Base-by-base conservation (phyloP, 768 basidiomycete species). In the Hygrophorus russula region DNA sequence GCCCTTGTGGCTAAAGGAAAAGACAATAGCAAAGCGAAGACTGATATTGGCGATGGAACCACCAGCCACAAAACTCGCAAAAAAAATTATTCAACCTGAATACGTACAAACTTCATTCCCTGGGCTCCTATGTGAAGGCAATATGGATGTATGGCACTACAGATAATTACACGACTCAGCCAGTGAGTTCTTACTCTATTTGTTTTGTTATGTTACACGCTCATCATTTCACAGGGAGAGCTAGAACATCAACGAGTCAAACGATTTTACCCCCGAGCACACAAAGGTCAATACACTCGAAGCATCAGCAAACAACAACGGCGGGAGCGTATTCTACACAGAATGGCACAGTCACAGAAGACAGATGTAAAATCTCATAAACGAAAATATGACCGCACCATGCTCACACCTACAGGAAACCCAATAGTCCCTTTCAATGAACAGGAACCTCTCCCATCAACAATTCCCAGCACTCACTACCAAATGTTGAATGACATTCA, bases 161-260 rank as follows among this genome's bases (percentile, higher is more conserved):
- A 3, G 47, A 48, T 29, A 36, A 31, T 1, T 48, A 48, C 28
- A 38, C 39, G 13, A 48, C 45, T 4, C 47, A 48, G 18, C 12
- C 32, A 8, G 47, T 48, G 20, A 28, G 37, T 33, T 35, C 24
- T 15, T n/a, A 18, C 14, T 43, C 36, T 30, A 42, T 35, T 15
- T 45, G n/a, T n/a, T 37, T 8, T 19, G 28, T 9, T n/a, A 29
- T 28, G 28, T 43, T 31, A 14, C 32, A 39, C 15, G 49, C 4
- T 34, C 14, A 17, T 24, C 18, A 41, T 20, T 11, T 35, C 10
- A n/a, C 33, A 69, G 66, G 60, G 63, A 0, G 65, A 71, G 41
- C 53, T 56, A 0, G 54, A 65, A 44, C 68, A 69, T 43, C 46
- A 47, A 0, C 41, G 39, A 0, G 51, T 58, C 14, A 69, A 70